Evolutionary conservation across 2,329 filamentous ascomycete species (phyloP).

Genomic region (Aspergillus sp.): DNA sequence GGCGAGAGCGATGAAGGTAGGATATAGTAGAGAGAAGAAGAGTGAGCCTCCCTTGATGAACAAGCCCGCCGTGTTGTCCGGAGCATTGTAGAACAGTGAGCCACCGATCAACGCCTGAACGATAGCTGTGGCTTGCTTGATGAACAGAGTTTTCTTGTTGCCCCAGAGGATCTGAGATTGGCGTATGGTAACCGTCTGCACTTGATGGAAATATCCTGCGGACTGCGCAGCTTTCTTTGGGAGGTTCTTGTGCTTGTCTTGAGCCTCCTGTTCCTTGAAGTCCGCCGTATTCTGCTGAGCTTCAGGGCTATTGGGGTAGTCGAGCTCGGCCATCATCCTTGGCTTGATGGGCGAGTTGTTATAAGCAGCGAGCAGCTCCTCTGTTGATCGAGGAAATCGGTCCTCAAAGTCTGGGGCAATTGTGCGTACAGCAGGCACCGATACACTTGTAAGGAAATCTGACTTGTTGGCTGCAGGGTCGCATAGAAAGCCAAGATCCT

Average conservation of each 20-base stretch:
- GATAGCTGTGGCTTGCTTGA: constrained; percentile 58
- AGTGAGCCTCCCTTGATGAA: constrained; percentile 62
- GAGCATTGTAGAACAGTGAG: constrained; percentile 64
- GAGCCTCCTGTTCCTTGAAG: not conserved
- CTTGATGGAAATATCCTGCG: constrained; percentile 48
- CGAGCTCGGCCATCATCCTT: not conserved
- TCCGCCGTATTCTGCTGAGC: not conserved
- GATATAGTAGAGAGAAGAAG: constrained; percentile 62
- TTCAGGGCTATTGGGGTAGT: not conserved
- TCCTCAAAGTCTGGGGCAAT: constrained; percentile 40
- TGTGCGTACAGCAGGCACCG: constrained; percentile 48
- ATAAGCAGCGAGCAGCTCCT: constrained; percentile 47
- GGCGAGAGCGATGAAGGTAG: constrained; percentile 58
- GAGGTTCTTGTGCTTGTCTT: not conserved
- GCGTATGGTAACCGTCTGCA: constrained; percentile 53
- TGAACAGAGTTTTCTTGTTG: constrained; percentile 60
- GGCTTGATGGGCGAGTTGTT: constrained; percentile 39
- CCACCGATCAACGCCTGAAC: constrained; percentile 61
- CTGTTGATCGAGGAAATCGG: constrained; percentile 41
- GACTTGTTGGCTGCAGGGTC: constrained; percentile 59
- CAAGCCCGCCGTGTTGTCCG: constrained; percentile 54
- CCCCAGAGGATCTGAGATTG: constrained; percentile 65
- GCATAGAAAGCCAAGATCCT: constrained; percentile 60
- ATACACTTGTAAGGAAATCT: constrained; percentile 65
- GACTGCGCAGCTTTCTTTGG: not conserved